These are phyloP conservation scores for Lipomyces chichibuensis DNA, from an alignment of 805 yeast genomes.

Conservation along the genomic window DNA sequence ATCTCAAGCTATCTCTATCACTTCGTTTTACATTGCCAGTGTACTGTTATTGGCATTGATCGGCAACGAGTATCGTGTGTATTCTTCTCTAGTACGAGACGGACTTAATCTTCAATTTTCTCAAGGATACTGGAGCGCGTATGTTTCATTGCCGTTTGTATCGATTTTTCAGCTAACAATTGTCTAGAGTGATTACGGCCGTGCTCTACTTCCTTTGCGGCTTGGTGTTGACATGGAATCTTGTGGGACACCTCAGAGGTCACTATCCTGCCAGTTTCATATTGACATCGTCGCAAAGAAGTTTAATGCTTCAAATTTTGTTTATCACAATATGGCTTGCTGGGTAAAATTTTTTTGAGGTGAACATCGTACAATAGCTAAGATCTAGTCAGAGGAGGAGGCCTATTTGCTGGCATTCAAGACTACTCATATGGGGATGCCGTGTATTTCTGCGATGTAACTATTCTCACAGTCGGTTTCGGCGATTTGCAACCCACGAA, in stretches of 20 bases:
- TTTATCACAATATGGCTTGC: constrained; percentile 65
- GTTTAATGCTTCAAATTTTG: constrained; percentile 70
- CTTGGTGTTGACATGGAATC: constrained; percentile 58
- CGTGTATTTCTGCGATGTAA: constrained; percentile 70
- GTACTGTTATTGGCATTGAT: constrained; percentile 53
- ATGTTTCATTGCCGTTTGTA: constrained; percentile 37
- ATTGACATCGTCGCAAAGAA: constrained; percentile 66
- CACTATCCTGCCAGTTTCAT: constrained; percentile 75
- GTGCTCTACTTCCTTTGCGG: constrained; percentile 64
- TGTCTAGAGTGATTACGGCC: constrained; percentile 53
- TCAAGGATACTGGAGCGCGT: constrained; percentile 73
- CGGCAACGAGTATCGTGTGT: neutral
- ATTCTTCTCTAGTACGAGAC: neutral
- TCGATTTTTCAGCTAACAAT: constrained; percentile 35
- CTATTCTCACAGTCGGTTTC: constrained; percentile 78
- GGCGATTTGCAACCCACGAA: constrained; percentile 70
- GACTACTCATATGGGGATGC: constrained; percentile 64
- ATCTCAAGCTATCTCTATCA: constrained; percentile 64
- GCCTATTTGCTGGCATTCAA: constrained; percentile 54
- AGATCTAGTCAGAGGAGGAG: constrained; percentile 59
- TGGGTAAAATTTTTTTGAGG: constrained; percentile 35
- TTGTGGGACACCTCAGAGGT: constrained; percentile 58
- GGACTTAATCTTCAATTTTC: constrained; percentile 44
- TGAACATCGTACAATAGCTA: neutral
- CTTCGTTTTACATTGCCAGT: constrained; percentile 67